Evolutionary conservation across 1,284 basidiomycete genomes (phyloP).

Genomic region (Pseudozyma sp.): DNA sequence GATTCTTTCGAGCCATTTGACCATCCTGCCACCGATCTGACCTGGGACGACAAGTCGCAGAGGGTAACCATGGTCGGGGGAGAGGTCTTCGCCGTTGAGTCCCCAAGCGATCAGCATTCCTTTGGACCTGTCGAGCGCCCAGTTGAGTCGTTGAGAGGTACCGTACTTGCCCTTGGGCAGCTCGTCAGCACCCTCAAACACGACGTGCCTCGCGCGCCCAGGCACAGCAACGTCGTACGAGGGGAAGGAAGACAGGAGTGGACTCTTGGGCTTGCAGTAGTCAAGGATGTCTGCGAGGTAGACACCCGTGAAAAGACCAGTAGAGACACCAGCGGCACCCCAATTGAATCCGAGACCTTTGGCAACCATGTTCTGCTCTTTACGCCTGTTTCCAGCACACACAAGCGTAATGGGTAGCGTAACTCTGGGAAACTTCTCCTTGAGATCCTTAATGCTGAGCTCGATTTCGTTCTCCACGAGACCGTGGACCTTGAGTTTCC

Average conservation of each 20-base stretch:
- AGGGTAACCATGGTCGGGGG: constrained; percentile 78
- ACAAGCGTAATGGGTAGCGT: constrained; percentile 77
- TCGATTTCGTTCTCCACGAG: constrained; percentile 51
- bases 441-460: constrained; percentile 69
- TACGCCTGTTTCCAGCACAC: constrained; percentile 78
- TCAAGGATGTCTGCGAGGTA: constrained; percentile 75
- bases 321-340: constrained; percentile 73
- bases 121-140: constrained; percentile 72
- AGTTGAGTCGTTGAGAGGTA: constrained; percentile 74
- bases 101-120: constrained; percentile 77
- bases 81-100: constrained; percentile 72
- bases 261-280: constrained; percentile 71
- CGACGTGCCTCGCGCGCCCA: constrained; percentile 72
- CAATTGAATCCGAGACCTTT: constrained; percentile 74
- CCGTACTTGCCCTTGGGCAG: constrained; percentile 79
- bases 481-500: constrained; percentile 74
- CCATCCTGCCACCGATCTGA: constrained; percentile 74
- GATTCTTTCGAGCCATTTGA: constrained; percentile 76
- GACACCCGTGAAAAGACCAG: constrained; percentile 78
- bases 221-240: constrained; percentile 60
- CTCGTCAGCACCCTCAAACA: constrained; percentile 76
- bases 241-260: constrained; percentile 54
- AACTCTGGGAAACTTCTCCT: constrained; percentile 72
- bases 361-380: constrained; percentile 78
- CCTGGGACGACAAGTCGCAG: constrained; percentile 76